Conservation (phyloP, 192 early-diverging fungal genomes). For the Coemansia sp. region DNA sequence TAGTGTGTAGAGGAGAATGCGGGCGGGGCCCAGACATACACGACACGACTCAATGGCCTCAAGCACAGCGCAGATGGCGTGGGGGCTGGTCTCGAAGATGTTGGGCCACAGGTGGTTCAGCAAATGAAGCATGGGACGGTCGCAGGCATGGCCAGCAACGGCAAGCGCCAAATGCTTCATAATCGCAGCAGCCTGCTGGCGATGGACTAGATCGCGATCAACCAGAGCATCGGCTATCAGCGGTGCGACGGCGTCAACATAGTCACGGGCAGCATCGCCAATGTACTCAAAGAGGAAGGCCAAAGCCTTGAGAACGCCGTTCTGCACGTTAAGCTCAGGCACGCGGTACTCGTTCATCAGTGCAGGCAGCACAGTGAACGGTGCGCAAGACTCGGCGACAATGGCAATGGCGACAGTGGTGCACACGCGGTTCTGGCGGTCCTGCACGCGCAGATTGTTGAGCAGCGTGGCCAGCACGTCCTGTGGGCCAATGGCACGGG, state of each 20-base stretch:
- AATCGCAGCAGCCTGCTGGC: conserved; percentile 93
- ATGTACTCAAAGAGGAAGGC: conserved; percentile 99
- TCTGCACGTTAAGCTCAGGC: conserved; percentile 99
- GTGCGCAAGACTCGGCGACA: conserved; percentile 95
- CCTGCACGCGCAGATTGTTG: conserved; percentile 98
- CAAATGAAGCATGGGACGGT: conserved; percentile 90
- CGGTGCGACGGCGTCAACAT: conserved; percentile 94
- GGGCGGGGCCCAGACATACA: conserved; percentile 82
- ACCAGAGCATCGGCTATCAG: conserved; percentile 95
- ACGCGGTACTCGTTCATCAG: conserved; percentile 99
- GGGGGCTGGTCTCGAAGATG: conserved; percentile 94
- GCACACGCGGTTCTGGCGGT: conserved; percentile 98
- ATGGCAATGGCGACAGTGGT: conserved; percentile 98
- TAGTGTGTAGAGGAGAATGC: conserved; percentile 81
- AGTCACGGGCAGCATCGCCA: conserved; percentile 97
- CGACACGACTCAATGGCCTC: conserved; percentile 94
- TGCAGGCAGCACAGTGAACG: conserved; percentile 96
- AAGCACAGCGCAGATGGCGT: conserved; percentile 97
- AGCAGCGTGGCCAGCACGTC: conserved; percentile 97
- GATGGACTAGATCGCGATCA: conserved; percentile 96
- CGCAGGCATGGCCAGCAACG: conserved; percentile 88
- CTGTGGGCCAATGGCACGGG: conserved; percentile 98
- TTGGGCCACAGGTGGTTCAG: conserved; percentile 98
- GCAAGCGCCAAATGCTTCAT: conserved; percentile 95
- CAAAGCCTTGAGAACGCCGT: conserved; percentile 93